Conservation (phyloP, 768 basidiomycete species). For the Floccularia luteovirens region DNA sequence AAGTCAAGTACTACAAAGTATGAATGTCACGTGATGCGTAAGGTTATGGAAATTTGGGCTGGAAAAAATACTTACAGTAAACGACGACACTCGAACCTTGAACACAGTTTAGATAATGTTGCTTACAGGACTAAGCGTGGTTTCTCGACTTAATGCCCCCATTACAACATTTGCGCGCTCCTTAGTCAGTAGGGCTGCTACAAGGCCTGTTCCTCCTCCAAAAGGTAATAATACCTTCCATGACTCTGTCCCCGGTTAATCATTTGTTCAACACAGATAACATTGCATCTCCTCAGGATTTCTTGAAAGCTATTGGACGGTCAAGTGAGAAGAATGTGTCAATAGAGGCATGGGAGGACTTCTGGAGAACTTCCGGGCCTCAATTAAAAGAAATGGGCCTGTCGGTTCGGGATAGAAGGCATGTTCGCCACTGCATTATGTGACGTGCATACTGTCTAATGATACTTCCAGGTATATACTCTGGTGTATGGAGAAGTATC, state of each 20-base stretch:
- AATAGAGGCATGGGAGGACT: slow-evolving; percentile 60
- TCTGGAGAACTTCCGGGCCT: slow-evolving; percentile 56
- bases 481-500: slow-evolving; percentile 81
- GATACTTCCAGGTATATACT: slow-evolving; percentile 56
- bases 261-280: slow-evolving; percentile 23
- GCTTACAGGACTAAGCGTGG: slow-evolving; percentile 5
- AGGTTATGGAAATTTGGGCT: too few relatives aligned
- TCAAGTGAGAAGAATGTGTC: slow-evolving; percentile 56
- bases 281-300: slow-evolving; percentile 52
- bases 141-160: slow-evolving; percentile 14
- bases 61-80: too few relatives aligned
- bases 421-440: slow-evolving; percentile 13
- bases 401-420: slow-evolving; percentile 65
- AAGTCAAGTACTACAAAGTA: too few relatives aligned
- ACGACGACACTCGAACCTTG: too few relatives aligned
- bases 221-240: slow-evolving; percentile 19
- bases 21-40: too few relatives aligned
- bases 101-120: slow-evolving; percentile 2
- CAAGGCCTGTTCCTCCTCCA: slow-evolving; percentile 26
- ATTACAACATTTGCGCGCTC: slow-evolving; percentile 22
- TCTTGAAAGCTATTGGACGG: slow-evolving; percentile 72
- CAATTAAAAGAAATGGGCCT: slow-evolving; percentile 62
- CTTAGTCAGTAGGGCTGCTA: slow-evolving; percentile 22
- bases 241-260: slow-evolving; percentile 5
- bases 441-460: slow-evolving; percentile 2